Base-by-base conservation (phyloP, 2,329 filamentous ascomycete genomes). In the Colletotrichum sp. region DNA sequence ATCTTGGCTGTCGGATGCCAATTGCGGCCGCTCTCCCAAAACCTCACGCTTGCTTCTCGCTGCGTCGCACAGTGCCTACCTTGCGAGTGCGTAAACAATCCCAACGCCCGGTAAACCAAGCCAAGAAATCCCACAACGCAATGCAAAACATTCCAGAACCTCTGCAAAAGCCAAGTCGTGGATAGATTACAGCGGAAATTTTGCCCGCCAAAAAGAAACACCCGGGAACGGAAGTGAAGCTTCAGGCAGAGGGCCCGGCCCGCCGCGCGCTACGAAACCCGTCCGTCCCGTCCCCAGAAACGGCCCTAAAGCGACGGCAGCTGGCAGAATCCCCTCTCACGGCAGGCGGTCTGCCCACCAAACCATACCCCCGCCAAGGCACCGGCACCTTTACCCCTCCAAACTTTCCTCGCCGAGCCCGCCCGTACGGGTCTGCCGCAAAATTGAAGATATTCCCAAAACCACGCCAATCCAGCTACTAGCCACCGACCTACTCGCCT, bases 371-470 rank as follows among this genome's bases (percentile, higher is more conserved):
- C 34, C 36, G 8, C 55, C 66, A 48, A 48, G 43, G n/a, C 43
- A 48, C 24, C n/a, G 9, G 55, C 52, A 61, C 26, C 56, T 15
- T 21, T 64, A 70, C 68, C 68, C 56, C 68, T 65, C 68, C 68
- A 18, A 66, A 38, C 34, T 32, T 70, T 34, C 55, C 34, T 60
- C 66, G 21, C 65, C 43, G 18, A 16, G 26, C 24, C 30, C 52
- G 24, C 24, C 30, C 52, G 18, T 34, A 8, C 36, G n/a, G 16
- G 10, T 34, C 18, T n/a, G 38, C 18, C 43, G 26, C 30, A 55
- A 48, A 55, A 64, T 60, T 75, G 70, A 75, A 75, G 73, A 64
- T 73, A 75, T 75, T 75, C 72, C 61, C 72, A 75, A 75, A 75
- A 15, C 21, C 8, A 60, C 16, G 13, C 21, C 43, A 36, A 30